Base-by-base conservation (phyloP, 805 yeast species). In the Schizosaccharomyces octosporus region DNA sequence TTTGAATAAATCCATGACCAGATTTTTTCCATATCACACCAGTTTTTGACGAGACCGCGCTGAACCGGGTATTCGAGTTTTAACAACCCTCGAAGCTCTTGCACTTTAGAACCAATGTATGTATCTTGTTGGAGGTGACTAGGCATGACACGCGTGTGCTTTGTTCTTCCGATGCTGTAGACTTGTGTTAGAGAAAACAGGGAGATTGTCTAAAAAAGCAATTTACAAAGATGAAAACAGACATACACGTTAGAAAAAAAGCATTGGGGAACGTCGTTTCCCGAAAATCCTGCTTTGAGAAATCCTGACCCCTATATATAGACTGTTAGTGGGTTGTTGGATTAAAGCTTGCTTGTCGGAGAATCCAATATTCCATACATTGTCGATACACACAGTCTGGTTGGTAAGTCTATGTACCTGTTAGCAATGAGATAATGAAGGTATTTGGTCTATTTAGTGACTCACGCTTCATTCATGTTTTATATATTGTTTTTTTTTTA, bases 201-300 rank as follows among this genome's bases (percentile, higher is more conserved):
- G 15, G 19, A 21, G 21, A 59, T 24, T 29, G 17, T 48, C 15
- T 43, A 31, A n/a, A 21, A 43, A 19, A 36, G 19, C n/a, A 51
- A 27, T 6, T 11, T 11, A 31, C 3, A 15, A 24, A 31, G 7
- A 4, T 4, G 5, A 31, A 9, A 9, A 36, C 11, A 11, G 41
- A 36, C 62, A 51, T 66, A 73, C 70, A 83, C 71, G 27, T 87
- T 73, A 2, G 88, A 81, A 36, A 81, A 80, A 65, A 76, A 76
- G 57, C 79, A 71, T 66, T 80, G 78, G 2, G 97, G 97, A 65
- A 75, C 78, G 60, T 87, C 93, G 65, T 85, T 94, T 27, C 97
- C 96, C 0, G 96, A 95, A 71, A 89, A 86, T 0, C 97, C 97
- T 1, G 94, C 86, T 69, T 87, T 85, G 62, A 89, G 74, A 48